Base-by-base conservation (phyloP, 1,284 basidiomycete genomes). In the Sanghuangporus baumii region DNA sequence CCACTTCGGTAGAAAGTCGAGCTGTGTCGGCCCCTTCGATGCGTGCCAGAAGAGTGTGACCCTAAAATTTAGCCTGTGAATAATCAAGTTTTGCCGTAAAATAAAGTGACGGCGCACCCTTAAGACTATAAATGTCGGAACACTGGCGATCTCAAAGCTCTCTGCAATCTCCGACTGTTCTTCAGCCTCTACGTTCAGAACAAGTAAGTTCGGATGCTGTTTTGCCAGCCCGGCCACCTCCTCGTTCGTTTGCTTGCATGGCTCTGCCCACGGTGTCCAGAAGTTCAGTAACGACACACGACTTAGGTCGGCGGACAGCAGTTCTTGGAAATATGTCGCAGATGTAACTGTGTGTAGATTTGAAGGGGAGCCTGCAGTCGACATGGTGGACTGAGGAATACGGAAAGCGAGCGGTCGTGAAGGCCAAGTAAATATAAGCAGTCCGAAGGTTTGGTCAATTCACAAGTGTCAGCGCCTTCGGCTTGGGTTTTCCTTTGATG, bases 241-340 rank as follows among this genome's bases (percentile, higher is more conserved):
- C 61, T 86, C 79, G 76, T 93, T 95, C 88, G 96, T 96, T 69
- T 87, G 82, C 67, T 82, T 81, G 78, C 94, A 97, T 46, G 94
- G 93, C 67, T 87, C 90, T 0, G 94, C 95, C 93, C 93, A 97
- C 73, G 87, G 81, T 62, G 95, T 92, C 89, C 94, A 95, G 74
- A 97, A 98, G 77, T 92, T 93, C 71, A 96, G 86, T 46, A 95
- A 78, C 6, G 93, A 94, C 26, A 96, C 82, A 38, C 90, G 80
- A 26, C 82, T 76, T 51, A 97, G 82, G 75, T 97, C 94, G 43
- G 75, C 71, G 1, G 86, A 88, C 55, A 98, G 84, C 7, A 93
- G 74, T 14, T 77, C 72, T 73, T 93, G 86, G 76, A 97, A 93
- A 64, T 93, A 83, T 14, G 82, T 75, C 0, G 91, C 75, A 5